A percentile compares a stretch with the other conserved stretches of the same genome.
Evolutionary conservation across 257 asterid species (phyloP).

Genomic region (Linderniella brevidens): DNA sequence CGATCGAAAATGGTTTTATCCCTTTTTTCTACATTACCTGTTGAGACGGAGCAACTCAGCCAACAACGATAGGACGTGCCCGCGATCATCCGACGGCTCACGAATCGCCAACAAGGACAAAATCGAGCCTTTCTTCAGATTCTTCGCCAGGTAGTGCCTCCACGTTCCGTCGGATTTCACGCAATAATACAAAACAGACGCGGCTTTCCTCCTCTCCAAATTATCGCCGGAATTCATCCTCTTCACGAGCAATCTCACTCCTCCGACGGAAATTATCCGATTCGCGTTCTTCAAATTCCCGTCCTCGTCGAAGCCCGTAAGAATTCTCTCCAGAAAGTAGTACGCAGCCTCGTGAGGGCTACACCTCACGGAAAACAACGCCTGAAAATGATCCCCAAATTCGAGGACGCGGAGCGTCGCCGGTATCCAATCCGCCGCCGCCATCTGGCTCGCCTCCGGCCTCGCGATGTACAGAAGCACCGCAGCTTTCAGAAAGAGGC

Average conservation of each 20-base stretch:
- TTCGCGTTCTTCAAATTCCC: constrained; percentile 44
- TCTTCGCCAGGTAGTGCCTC: constrained; percentile 42
- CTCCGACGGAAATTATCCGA: constrained; percentile 52
- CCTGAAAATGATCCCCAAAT: constrained; percentile 56
- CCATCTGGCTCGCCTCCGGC: constrained; percentile 66
- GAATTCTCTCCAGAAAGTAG: constrained; percentile 45
- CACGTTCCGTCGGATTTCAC: constrained; percentile 59
- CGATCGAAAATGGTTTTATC: not conserved
- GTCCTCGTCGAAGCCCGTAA: constrained; percentile 45
- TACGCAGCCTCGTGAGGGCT: constrained; percentile 58
- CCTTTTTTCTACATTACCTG: constrained; percentile 21
- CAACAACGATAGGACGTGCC: constrained; percentile 34
- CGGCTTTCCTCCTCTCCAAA: constrained; percentile 38
- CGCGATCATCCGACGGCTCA: constrained; percentile 14
- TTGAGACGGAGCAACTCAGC: constrained; percentile 48
- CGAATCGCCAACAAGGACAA: constrained; percentile 25
- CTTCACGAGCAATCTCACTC: constrained; percentile 38
- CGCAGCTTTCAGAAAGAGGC: constrained; percentile 66
- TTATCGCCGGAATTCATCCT: constrained; percentile 48
- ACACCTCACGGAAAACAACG: constrained; percentile 34
- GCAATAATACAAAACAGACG: constrained; percentile 30
- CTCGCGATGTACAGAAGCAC: constrained; percentile 39
- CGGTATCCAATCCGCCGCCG: constrained; percentile 54
- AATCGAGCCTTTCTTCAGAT: constrained; percentile 29
- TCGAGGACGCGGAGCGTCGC: constrained; percentile 68